Base-by-base conservation (phyloP, 805 yeast species). In the Saturnispora besseyi region DNA sequence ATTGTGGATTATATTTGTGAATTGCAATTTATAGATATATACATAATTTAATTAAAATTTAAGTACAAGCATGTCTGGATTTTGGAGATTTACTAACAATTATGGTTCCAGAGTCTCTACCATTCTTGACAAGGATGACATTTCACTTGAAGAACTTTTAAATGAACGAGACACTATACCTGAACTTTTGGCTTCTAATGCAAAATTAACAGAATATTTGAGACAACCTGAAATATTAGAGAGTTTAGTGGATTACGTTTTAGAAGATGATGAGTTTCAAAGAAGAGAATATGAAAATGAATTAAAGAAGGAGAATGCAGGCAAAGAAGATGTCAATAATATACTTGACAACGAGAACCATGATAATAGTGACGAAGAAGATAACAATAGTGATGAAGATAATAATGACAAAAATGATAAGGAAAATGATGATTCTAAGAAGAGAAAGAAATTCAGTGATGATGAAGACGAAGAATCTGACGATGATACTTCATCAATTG, bases 111-210 rank as follows among this genome's bases (percentile, higher is more conserved):
- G 79, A 47, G 74, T 81, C 46, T 77, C 81, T 51, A 74, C 69
- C 37, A 64, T 77, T 68, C 78, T 65, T 41, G 80, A 77, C 52
- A 69, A 67, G 50, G 72, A 72, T 4, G 72, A 74, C 51, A 71
- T 67, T 54, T 62, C 68, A 5, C 64, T 81, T 52, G 79, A 76
- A 43, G 84, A 82, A 44, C 65, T 87, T 42, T 68, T 87, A 53
- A 89, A 84, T 61, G 91, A 86, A 57, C 84, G 79, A 43, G 90
- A 84, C 51, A 65, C 87, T 29, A 70, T 85, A 28, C 85, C 85
- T 51, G 93, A 87, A 62, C 69, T 87, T 34, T 68, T 83, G 54
- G 78, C 84, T 22, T 81, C 88, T 18, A 85, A 85, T 63, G 75
- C 82, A 42, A 83, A 84, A 61, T 74, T 93, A 45, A 73, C 90